Conservation (phyloP, 106 monocot genomes). For the Platanthera guangdongensis region DNA sequence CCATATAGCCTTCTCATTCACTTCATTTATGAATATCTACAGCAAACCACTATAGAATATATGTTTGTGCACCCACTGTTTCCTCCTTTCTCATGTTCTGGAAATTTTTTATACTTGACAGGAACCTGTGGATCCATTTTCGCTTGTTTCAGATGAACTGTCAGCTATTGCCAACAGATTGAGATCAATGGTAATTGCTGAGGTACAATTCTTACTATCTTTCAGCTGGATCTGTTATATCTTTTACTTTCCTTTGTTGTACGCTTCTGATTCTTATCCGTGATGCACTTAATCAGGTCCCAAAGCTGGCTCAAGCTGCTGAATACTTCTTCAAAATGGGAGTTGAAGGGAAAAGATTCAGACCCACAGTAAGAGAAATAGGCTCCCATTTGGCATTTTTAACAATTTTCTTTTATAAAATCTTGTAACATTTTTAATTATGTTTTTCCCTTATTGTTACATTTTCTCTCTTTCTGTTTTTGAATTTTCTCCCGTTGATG, state of each 20-base stretch:
- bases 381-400: neutral
- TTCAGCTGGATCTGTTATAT: neutral
- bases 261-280: neutral
- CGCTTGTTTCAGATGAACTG: slow-evolving; percentile 87
- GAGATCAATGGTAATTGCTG: slow-evolving; percentile 73
- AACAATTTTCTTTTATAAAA: neutral
- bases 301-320: slow-evolving; percentile 89
- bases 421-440: neutral
- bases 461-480: slow-evolving; percentile 1
- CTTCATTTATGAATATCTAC: neutral
- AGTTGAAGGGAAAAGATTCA: slow-evolving; percentile 95
- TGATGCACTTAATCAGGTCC: slow-evolving; percentile 37
- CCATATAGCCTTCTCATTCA: neutral
- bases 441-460: neutral
- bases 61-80: neutral
- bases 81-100: neutral
- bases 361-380: slow-evolving; percentile 66
- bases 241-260: neutral
- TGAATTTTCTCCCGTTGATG: neutral
- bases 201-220: slow-evolving; percentile 24
- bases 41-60: neutral
- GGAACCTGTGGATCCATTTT: slow-evolving; percentile 79
- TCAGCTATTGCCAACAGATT: slow-evolving; percentile 69
- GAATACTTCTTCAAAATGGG: slow-evolving; percentile 87
- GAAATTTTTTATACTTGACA: slow-evolving; percentile 10